phyloP scores from a whole-genome alignment of 768 basidiomycete species.

The Phylloporus scabripes region DNA sequence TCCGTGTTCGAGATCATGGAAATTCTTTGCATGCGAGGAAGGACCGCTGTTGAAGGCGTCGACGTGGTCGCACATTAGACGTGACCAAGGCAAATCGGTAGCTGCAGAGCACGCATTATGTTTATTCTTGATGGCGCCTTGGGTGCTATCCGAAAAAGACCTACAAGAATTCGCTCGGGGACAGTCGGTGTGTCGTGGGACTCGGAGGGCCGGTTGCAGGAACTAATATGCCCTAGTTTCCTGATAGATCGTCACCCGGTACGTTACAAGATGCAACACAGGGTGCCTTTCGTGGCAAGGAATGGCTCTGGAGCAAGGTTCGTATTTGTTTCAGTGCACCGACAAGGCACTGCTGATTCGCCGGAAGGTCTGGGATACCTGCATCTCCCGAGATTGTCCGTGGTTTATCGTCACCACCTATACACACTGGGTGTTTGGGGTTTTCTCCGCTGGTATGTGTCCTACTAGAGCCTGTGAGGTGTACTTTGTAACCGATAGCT shows the following conservation, averaged over 20 bases:
- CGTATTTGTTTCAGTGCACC: not conserved
- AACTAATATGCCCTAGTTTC: slow-evolving; percentile 16
- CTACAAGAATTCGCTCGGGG: slow-evolving; percentile 29
- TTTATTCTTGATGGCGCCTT: slow-evolving; percentile 37
- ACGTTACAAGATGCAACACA: slow-evolving; percentile 1
- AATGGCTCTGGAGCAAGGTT: slow-evolving; percentile 56
- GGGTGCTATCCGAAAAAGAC: slow-evolving; percentile 33
- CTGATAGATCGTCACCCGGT: slow-evolving; percentile 9
- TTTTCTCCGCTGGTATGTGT: slow-evolving; percentile 35
- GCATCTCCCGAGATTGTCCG: slow-evolving; percentile 29
- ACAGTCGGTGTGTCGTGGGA: slow-evolving; percentile 16
- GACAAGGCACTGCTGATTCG: slow-evolving; percentile 4
- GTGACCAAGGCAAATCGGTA: slow-evolving; percentile 11
- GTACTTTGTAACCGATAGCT: slow-evolving; percentile 1
- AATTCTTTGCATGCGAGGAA: slow-evolving; percentile 22
- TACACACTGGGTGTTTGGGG: slow-evolving; percentile 40
- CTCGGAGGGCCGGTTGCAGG: not conserved
- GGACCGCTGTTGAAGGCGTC: slow-evolving; percentile 21
- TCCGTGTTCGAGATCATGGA: slow-evolving; percentile 27
- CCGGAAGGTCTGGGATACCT: slow-evolving; percentile 37
- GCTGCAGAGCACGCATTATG: slow-evolving; percentile 17
- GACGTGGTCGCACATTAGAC: slow-evolving; percentile 23
- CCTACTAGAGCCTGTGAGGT: not conserved
- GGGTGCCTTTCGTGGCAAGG: slow-evolving; percentile 29
- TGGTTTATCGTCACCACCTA: slow-evolving; percentile 43